Base-by-base conservation (phyloP, 768 basidiomycete species). In the Trametes meyenii region DNA sequence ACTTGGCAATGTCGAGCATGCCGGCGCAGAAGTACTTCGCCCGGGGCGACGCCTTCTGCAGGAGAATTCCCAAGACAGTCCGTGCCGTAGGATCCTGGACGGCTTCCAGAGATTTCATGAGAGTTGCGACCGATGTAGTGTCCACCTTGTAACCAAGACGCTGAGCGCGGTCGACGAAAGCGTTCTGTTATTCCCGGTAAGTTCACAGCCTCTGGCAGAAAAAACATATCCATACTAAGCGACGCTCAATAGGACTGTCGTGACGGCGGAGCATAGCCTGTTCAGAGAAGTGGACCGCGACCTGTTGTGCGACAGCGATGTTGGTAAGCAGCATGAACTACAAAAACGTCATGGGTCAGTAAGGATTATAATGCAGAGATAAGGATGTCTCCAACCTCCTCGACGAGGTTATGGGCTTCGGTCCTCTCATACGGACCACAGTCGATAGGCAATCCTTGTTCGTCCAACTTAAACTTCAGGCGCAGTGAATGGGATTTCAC, bases 21-120 rank as follows among this genome's bases (percentile, higher is more conserved):
- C 97, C 97, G 24, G 95, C 85, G 72, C 97, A 99, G 87, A 98
- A 98, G 76, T 99, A 99, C 75, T 95, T 96, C 67, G 97, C 94
- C 53, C 89, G 85, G 61, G 94, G 90, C 62, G 95, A 98, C n/a
- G 94, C 89, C 75, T 97, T 97, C 73, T 85, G 87, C 16, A 88
- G 86, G 43, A 98, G 79, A 36, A 97, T 72, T 73, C 95, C 88
- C 11, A 99, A 78, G n/a, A 95, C 81, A 51, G 84, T 77, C 58
- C 87, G 88, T 59, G 89, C 88, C 54, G 86, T 85, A 8, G 87
- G 85, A 63, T 96, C 86, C 42, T 81, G 70, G 62, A 98, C 81
- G 8, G 79, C 76, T n/a, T 89, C 77, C 69, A 98, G 87, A 5
- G 93, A 94, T 55, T 79, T 83, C 89, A 96, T 96, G 23, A 98